Conservation (phyloP, 129 eudicot genomes). For the Chrysanthemum makinoi region DNA sequence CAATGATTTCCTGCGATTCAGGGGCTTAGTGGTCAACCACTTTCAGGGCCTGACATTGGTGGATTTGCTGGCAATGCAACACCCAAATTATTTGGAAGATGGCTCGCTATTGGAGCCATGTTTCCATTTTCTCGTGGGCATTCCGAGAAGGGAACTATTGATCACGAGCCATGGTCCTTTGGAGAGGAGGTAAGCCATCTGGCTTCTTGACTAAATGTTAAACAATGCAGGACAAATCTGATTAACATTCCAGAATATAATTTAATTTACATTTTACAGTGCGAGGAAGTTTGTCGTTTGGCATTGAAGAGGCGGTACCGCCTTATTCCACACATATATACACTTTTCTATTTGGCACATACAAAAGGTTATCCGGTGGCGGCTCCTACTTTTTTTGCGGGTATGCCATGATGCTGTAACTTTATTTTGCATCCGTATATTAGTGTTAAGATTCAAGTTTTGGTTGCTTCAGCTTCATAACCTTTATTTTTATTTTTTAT, state of each 20-base stretch:
- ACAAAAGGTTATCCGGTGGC: slow-evolving; percentile 85
- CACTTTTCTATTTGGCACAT: slow-evolving; percentile 88
- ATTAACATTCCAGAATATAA: too few relatives aligned
- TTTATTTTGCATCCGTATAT: neutral
- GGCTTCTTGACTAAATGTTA: neutral
- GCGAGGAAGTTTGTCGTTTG: slow-evolving; percentile 89
- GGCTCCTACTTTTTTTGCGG: slow-evolving; percentile 75
- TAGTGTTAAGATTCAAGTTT: neutral
- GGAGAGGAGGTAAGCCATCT: slow-evolving; percentile 63
- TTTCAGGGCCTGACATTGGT: slow-evolving; percentile 95
- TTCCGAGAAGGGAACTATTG: slow-evolving; percentile 67
- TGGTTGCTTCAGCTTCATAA: slow-evolving; percentile 5
- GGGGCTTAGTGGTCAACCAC: slow-evolving; percentile 98
- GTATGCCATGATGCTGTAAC: slow-evolving; percentile 36
- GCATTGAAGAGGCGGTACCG: slow-evolving; percentile 93
- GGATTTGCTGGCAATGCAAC: slow-evolving; percentile 97
- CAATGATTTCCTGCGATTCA: slow-evolving; percentile 16
- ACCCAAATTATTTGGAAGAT: slow-evolving; percentile 89
- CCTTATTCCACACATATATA: slow-evolving; percentile 83
- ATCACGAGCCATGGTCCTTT: slow-evolving; percentile 97
- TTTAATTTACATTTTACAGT: slow-evolving; percentile 41
- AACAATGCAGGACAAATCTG: neutral
- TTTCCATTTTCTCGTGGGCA: slow-evolving; percentile 96
- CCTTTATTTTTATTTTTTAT: too few relatives aligned
- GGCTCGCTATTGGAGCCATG: slow-evolving; percentile 89